Base-by-base conservation (phyloP, 345 rosid genomes). In the Heritiera littoralis region DNA sequence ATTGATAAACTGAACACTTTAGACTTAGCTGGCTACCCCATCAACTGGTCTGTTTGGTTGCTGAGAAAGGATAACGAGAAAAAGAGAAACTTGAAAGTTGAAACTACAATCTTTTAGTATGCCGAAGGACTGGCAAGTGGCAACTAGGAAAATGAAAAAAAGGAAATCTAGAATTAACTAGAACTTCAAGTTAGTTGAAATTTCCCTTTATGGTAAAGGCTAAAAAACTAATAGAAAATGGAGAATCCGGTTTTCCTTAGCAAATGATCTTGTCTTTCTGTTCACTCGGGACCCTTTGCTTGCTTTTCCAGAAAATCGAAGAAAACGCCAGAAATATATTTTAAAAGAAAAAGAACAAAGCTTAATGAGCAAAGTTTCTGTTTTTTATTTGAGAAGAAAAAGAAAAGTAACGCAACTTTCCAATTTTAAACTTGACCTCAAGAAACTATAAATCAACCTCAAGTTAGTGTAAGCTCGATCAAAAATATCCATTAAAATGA, bases 21-120 rank as follows among this genome's bases (percentile, higher is more conserved):
- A 49, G 76, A 77, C 64, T 72, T 78, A 72, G 70, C 81, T 48
- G 75, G 74, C 69, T 56, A 48, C 72, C 61, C 43, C 79, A 35
- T 67, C 66, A 15, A 72, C 43, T 43, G 70, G 56, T 15, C 18
- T 55, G 82, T 79, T 83, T 66, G 84, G 76, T 82, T 81, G 40
- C 84, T 56, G 78, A 74, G 81, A 83, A 82, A 82, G 51, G 72
- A 38, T 45, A 60, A 54, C 2, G 4, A 30, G 7, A 54, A 54
- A 58, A 63, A 18, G 41, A 2, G 7, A 63, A 64, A 35, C 38
- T 35, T 35, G 38, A 35, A 35, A 35, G 0, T 35, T 35, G 75
- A 32, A 69, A 68, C 30, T 76, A 10, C 10, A 11, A 73, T 18
- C 35, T 73, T 73, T 38, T 73, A 38, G 76, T 10, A 52, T 54